phyloP scores from a whole-genome alignment of 2,329 filamentous ascomycete species.

The Sporothrix schenckii region DNA sequence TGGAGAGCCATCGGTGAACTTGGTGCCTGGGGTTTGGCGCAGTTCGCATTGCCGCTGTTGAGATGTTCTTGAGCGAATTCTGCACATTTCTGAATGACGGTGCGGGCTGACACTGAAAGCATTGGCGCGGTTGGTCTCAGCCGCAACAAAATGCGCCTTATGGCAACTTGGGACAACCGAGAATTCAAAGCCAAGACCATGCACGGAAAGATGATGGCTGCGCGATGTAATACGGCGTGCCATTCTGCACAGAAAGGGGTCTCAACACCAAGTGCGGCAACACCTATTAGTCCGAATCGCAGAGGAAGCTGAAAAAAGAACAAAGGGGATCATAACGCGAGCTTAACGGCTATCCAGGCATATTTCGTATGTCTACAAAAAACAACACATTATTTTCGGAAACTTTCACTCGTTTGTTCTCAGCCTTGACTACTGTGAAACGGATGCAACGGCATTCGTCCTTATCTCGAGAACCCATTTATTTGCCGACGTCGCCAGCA shows the following conservation, averaged over 20 bases:
- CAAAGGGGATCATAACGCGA: neutral
- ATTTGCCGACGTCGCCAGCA: neutral
- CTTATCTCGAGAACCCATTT: conserved; percentile 6
- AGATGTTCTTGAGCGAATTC: neutral
- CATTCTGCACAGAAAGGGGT: neutral
- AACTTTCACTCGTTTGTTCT: neutral
- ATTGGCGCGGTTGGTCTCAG: too few species aligned
- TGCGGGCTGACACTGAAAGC: too few species aligned
- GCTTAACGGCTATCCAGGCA: neutral
- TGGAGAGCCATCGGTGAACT: neutral
- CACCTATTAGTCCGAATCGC: neutral
- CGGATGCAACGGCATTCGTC: neutral
- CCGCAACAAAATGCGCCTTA: too few species aligned
- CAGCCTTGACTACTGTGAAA: neutral
- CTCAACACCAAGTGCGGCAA: conserved; percentile 2
- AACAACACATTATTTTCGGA: neutral
- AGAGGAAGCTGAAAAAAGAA: neutral
- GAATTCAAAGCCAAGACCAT: neutral
- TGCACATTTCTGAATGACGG: too few species aligned
- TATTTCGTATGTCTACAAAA: neutral
- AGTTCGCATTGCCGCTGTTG: conserved; percentile 6
- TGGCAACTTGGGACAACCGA: too few species aligned
- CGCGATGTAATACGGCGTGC: too few species aligned
- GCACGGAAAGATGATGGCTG: neutral
- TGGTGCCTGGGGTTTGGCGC: neutral